phyloP scores from a whole-genome alignment of 2,329 filamentous ascomycete genomes.

The Plenodomus biglobosus region DNA sequence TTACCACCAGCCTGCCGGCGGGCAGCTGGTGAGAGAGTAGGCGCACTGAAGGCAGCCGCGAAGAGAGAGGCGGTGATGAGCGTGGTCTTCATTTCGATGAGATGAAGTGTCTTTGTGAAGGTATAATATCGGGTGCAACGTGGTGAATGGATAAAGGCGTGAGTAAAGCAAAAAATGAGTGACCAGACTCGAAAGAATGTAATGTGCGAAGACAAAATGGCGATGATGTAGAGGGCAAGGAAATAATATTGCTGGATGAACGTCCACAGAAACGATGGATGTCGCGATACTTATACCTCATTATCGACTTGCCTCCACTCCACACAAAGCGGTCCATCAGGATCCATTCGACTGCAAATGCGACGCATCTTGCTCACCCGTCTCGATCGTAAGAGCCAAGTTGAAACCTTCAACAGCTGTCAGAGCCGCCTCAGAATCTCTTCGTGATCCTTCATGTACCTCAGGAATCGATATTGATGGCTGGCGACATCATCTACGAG shows the following conservation, averaged over 20 bases:
- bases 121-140: not conserved
- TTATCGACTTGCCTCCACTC: not conserved
- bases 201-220: slow-evolving; percentile 16
- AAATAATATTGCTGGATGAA: slow-evolving; percentile 2
- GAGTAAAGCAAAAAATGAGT: slow-evolving; percentile 20
- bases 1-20: slow-evolving; percentile 18
- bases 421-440: slow-evolving; percentile 8
- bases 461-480: slow-evolving; percentile 4
- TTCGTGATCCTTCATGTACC: slow-evolving; percentile 14
- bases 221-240: slow-evolving; percentile 1
- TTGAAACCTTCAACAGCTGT: slow-evolving; percentile 17
- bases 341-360: not conserved
- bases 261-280: not conserved
- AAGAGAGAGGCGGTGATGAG: slow-evolving; percentile 20
- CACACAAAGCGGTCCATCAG: not conserved
- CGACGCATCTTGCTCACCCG: slow-evolving; percentile 1
- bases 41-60: slow-evolving; percentile 18
- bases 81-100: slow-evolving; percentile 25
- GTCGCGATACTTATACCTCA: slow-evolving; percentile 4
- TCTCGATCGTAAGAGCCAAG: slow-evolving; percentile 4
- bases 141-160: slow-evolving; percentile 5
- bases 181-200: slow-evolving; percentile 36
- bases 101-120: slow-evolving; percentile 1
- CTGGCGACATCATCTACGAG: slow-evolving; percentile 9
- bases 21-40: slow-evolving; percentile 5